phyloP scores from a whole-genome alignment of 768 basidiomycete genomes.

The Leucogyrophana mollusca region DNA sequence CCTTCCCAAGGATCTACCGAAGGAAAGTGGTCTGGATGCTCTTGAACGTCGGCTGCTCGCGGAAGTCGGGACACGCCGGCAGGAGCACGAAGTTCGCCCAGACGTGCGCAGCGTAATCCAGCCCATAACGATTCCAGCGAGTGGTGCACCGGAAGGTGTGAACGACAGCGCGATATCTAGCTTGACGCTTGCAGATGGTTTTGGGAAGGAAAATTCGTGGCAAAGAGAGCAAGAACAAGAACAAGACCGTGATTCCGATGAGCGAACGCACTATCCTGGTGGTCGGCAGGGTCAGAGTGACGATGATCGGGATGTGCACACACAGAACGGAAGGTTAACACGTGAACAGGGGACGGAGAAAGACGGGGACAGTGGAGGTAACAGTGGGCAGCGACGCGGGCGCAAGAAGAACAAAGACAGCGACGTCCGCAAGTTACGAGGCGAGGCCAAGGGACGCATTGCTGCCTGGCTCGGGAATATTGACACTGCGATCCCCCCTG shows the following conservation, averaged over 20 bases:
- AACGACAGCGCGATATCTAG: constrained; percentile 51
- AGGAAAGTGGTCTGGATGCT: constrained; percentile 67
- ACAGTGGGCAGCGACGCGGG: constrained; percentile 17
- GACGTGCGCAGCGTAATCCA: constrained; percentile 37
- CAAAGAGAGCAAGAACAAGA: constrained; percentile 14
- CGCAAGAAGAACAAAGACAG: constrained; percentile 31
- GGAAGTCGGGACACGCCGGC: constrained; percentile 68
- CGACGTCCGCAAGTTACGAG: constrained; percentile 36
- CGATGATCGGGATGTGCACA: constrained; percentile 28
- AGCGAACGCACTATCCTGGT: constrained; percentile 29
- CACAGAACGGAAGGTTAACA: constrained; percentile 23
- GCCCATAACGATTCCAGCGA: constrained; percentile 38
- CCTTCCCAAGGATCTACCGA: constrained; percentile 15
- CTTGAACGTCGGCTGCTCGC: constrained; percentile 66
- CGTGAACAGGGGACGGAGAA: constrained; percentile 19
- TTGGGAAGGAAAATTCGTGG: constrained; percentile 9
- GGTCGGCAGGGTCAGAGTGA: constrained; percentile 25
- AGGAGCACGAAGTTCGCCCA: constrained; percentile 26
- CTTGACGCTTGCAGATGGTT: constrained; percentile 35
- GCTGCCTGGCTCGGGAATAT: constrained; percentile 75
- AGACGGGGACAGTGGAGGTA: constrained; percentile 13
- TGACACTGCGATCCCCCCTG: constrained; percentile 52
- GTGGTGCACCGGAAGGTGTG: constrained; percentile 22
- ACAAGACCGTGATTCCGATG: constrained; percentile 30
- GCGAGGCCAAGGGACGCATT: constrained; percentile 67